Conservation (phyloP, 164 flowering plant genomes). For the Houttuynia cordata region DNA sequence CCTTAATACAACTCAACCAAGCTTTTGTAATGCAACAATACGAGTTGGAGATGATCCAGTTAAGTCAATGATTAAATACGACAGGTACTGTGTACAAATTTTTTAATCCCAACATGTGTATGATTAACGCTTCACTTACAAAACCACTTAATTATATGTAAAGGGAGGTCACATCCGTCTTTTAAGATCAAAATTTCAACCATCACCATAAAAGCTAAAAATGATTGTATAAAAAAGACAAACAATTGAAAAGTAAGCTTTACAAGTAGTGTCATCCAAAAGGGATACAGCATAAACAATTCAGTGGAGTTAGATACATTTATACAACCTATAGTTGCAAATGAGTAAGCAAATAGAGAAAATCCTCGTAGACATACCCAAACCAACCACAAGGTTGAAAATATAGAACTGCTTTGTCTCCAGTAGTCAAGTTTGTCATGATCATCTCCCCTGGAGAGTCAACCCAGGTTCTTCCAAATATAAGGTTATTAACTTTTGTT, state of each 20-base stretch:
- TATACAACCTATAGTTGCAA: too few relatives aligned
- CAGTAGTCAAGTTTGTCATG: conserved; percentile 53
- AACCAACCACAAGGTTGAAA: conserved; percentile 47
- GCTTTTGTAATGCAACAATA: background rate
- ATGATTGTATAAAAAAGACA: background rate
- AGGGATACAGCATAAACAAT: background rate
- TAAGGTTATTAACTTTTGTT: conserved; percentile 70
- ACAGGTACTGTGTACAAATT: too few relatives aligned
- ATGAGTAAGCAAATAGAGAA: background rate
- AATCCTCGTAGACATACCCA: conserved; percentile 22
- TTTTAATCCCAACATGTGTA: too few relatives aligned
- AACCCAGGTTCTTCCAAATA: conserved; percentile 86
- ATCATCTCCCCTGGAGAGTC: conserved; percentile 84
- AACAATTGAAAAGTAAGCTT: background rate
- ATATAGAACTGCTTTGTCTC: conserved; percentile 38
- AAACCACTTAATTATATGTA: too few relatives aligned
- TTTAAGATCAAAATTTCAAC: background rate
- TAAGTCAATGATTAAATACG: background rate
- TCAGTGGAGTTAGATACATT: too few relatives aligned
- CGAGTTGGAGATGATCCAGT: background rate
- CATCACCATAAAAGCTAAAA: background rate
- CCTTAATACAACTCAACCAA: background rate
- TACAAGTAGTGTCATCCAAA: background rate
- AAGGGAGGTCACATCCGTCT: too few relatives aligned
- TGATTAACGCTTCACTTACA: too few relatives aligned